A percentile compares a stretch with the other conserved stretches of the same genome.
phyloP scores from a whole-genome alignment of 164 flowering plant species.

The Sedum album region DNA sequence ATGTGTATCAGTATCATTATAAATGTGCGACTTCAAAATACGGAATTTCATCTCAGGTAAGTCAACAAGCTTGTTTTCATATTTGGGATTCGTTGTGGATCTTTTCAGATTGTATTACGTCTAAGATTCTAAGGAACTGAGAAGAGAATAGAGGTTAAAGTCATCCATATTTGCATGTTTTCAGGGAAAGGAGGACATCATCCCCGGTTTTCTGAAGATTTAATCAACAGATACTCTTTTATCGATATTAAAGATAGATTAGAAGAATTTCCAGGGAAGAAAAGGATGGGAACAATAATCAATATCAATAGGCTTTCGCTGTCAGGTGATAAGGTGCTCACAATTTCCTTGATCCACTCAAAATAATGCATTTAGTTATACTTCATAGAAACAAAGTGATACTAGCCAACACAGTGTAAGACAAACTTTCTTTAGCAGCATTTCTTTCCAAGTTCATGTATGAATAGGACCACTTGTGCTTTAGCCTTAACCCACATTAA shows the following conservation, averaged over 20 bases:
- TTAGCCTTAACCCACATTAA: neutral
- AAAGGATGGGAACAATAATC: neutral
- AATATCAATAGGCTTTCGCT: neutral
- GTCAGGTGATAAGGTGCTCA: neutral
- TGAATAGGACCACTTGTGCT: neutral
- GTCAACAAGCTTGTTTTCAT: neutral
- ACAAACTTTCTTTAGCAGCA: neutral
- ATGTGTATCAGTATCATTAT: too few species aligned
- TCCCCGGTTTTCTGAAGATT: neutral
- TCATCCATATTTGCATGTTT: neutral
- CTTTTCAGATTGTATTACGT: neutral
- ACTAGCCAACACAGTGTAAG: neutral
- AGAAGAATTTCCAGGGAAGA: neutral
- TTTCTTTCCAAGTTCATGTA: neutral
- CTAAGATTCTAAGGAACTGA: neutral
- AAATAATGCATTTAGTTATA: neutral
- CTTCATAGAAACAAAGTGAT: neutral
- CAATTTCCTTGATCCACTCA: neutral
- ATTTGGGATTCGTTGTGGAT: neutral
- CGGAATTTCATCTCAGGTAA: neutral
- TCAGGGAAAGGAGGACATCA: neutral
- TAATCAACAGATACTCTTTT: neutral
- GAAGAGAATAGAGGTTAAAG: too few species aligned
- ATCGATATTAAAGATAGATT: neutral
- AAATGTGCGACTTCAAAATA: too few species aligned